Base-by-base conservation (phyloP, 257 asterid species). In the Marsdenia floribunda region DNA sequence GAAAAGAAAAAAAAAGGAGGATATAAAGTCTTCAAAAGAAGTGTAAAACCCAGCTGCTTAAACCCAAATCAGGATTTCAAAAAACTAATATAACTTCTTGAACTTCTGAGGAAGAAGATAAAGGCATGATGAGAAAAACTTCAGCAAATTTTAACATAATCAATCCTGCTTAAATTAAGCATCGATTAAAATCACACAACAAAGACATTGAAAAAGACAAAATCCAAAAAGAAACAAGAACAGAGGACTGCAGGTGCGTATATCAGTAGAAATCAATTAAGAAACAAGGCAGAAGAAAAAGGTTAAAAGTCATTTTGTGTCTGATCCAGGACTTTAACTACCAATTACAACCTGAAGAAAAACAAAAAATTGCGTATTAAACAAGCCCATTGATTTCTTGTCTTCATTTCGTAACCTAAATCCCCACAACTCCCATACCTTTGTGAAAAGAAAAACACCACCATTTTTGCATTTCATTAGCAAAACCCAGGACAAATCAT, bases 261-360 rank as follows among this genome's bases (percentile, higher is more conserved):
- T 50, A 6, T 5, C 24, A 18, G 64, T 52, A 50, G 37, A 63
- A 74, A 53, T 61, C n/a, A 64, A 74, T 63, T 47, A 40, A 74
- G 24, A 29, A 26, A 46, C 68, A 63, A 69, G 74, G 19, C 1
- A 4, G 29, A 33, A 59, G 38, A n/a, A 29, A 69, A 49, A 58
- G 29, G 75, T 65, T 44, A 1, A 42, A 13, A 47, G 49, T 4
- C 33, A 59, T 44, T 72, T 78, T 73, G 26, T 38, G 74, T 66
- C 69, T 75, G 81, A 72, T 72, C 81, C 77, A 58, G n/a, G 29
- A 55, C 74, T 71, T 42, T 38, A 21, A 42, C 12, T 44, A 42
- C 6, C 29, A 58, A 57, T 69, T 69, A 44, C 16, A 69, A 50
- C 4, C 22, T 24, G 13, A 69, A 69, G 73, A 24, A 67, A 55